These are phyloP conservation scores for Tarenaya hassleriana DNA, from an alignment of 345 rosid species.

Conservation along the genomic window DNA sequence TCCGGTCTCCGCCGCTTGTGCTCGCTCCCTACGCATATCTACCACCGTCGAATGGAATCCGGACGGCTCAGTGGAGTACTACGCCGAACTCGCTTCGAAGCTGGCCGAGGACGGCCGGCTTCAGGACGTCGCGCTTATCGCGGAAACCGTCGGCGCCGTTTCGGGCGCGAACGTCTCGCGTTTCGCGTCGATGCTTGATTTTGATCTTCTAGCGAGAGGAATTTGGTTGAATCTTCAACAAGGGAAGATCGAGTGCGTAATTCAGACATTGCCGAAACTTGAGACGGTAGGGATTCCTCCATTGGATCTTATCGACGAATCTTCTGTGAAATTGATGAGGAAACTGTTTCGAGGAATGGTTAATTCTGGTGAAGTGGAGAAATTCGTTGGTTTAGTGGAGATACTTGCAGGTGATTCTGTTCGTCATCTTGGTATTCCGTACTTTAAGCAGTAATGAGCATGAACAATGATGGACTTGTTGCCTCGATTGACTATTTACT, in stretches of 20 bases:
- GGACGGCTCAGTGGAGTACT: slow-evolving; percentile 28
- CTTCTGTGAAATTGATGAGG: slow-evolving; percentile 38
- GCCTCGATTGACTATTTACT: slow-evolving; percentile 10
- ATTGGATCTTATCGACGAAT: slow-evolving; percentile 39
- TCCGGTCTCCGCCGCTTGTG: slow-evolving; percentile 24
- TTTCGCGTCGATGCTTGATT: slow-evolving; percentile 41
- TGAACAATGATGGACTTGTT: slow-evolving; percentile 6
- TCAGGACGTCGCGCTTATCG: slow-evolving; percentile 47
- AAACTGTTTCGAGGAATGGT: slow-evolving; percentile 50
- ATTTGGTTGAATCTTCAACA: slow-evolving; percentile 41
- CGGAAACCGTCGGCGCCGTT: slow-evolving; percentile 47
- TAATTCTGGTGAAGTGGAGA: slow-evolving; percentile 43
- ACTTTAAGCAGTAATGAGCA: slow-evolving; percentile 7
- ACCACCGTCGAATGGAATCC: slow-evolving; percentile 36
- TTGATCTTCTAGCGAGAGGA: slow-evolving; percentile 43
- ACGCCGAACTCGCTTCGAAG: slow-evolving; percentile 53
- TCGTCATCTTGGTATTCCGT: neutral
- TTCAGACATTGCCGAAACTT: slow-evolving; percentile 46
- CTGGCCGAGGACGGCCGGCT: slow-evolving; percentile 69
- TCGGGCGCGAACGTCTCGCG: slow-evolving; percentile 45
- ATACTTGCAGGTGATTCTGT: slow-evolving; percentile 49
- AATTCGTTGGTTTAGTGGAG: slow-evolving; percentile 57
- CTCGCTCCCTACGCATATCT: slow-evolving; percentile 24
- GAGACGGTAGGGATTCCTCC: slow-evolving; percentile 56
- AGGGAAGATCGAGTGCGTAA: slow-evolving; percentile 45